These are phyloP conservation scores for Wallacemonas sp. DNA, from an alignment of 208 protist genomes.

Conservation along the genomic window DNA sequence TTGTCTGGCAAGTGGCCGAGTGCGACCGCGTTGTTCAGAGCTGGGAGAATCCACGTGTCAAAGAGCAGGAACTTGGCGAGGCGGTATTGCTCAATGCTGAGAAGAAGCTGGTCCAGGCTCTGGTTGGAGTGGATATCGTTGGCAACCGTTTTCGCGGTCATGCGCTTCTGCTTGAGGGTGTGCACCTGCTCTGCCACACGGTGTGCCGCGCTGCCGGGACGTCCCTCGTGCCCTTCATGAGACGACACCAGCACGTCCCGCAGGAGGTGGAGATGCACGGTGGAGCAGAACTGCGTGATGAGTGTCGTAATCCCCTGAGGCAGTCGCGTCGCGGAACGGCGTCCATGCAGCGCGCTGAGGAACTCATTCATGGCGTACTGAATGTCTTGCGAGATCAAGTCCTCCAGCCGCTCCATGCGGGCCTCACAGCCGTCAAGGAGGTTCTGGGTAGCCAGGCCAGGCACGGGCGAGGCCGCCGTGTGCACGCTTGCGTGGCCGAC, in stretches of 20 bases:
- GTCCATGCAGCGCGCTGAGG: conserved; percentile 73
- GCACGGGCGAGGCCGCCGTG: not conserved
- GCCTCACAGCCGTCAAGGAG: conserved; percentile 22
- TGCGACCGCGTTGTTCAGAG: conserved; percentile 71
- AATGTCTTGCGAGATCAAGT: conserved; percentile 85
- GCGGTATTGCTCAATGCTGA: conserved; percentile 71
- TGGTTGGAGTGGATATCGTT: conserved; percentile 23
- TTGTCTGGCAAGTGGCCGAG: conserved; percentile 69
- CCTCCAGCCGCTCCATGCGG: conserved; percentile 60
- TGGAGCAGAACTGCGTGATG: conserved; percentile 74
- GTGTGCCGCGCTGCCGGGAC: conserved; percentile 16
- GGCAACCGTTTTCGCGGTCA: conserved; percentile 24
- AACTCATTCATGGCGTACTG: conserved; percentile 80
- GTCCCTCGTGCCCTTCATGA: conserved; percentile 11
- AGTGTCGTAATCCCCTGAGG: conserved; percentile 78
- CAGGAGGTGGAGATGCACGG: conserved; percentile 82
- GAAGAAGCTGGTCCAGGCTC: conserved; percentile 51
- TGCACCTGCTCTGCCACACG: conserved; percentile 33
- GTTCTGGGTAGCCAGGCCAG: conserved; percentile 4
- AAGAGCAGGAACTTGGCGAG: conserved; percentile 87
- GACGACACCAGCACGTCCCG: conserved; percentile 25
- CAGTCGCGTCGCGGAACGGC: conserved; percentile 60
- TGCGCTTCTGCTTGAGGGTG: conserved; percentile 51
- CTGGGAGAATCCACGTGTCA: conserved; percentile 86
- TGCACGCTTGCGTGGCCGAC: not conserved